phyloP scores from a whole-genome alignment of 1,284 basidiomycete species.

The Fistulina hepatica region DNA sequence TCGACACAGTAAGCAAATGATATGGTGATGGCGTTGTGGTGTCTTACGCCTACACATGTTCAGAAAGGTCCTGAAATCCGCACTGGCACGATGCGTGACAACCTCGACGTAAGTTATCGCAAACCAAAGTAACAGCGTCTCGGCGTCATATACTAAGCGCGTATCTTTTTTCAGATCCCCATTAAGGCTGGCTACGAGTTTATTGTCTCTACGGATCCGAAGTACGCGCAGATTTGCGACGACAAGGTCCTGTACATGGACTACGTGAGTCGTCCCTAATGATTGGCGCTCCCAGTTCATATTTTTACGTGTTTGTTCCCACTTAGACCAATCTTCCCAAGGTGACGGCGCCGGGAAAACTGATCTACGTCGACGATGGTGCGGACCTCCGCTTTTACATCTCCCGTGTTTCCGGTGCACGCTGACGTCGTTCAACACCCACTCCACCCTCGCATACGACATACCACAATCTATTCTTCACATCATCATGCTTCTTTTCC shows the following conservation, averaged over 20 bases:
- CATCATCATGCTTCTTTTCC: slow-evolving; percentile 3
- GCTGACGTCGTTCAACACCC: too few relatives aligned
- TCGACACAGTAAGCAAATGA: slow-evolving; percentile 72
- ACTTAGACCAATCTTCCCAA: slow-evolving; percentile 80
- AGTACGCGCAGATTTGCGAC: slow-evolving; percentile 72
- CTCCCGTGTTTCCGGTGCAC: too few relatives aligned
- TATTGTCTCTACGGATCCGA: slow-evolving; percentile 77
- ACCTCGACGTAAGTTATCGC: slow-evolving; percentile 62
- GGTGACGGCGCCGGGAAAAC: slow-evolving; percentile 91
- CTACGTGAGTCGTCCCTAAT: slow-evolving; percentile 52
- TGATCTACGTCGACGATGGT: slow-evolving; percentile 98
- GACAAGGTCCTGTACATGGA: slow-evolving; percentile 84
- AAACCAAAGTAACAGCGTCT: slow-evolving; percentile 7
- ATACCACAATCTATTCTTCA: slow-evolving; percentile 9
- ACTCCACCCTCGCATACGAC: not conserved
- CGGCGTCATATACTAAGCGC: slow-evolving; percentile 1
- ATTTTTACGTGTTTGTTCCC: slow-evolving; percentile 9
- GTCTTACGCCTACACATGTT: slow-evolving; percentile 5
- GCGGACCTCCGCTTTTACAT: too few relatives aligned
- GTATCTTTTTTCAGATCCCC: slow-evolving; percentile 42
- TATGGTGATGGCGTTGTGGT: not conserved
- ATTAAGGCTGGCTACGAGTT: slow-evolving; percentile 94
- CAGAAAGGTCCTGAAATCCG: slow-evolving; percentile 99
- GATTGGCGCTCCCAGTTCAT: slow-evolving; percentile 10
- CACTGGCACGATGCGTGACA: slow-evolving; percentile 87